Percentiles rank a stretch among this genome's conserved stretches.
These are phyloP conservation scores for Nakataea oryzae DNA, from an alignment of 2,329 filamentous ascomycete species.

Conservation along the genomic window DNA sequence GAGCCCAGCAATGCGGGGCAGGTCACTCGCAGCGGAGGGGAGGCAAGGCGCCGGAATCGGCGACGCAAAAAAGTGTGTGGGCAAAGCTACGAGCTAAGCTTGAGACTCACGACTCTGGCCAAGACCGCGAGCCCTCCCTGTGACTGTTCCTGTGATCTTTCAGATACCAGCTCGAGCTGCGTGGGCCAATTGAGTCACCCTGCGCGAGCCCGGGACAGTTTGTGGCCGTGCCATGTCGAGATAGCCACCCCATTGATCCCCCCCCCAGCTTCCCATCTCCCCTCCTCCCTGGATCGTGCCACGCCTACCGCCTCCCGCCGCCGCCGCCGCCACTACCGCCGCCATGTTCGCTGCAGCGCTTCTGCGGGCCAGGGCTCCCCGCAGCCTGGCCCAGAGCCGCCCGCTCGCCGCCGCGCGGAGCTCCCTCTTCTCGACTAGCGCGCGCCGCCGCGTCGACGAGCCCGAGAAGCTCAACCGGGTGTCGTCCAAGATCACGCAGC, in stretches of 20 bases:
- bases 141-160: constrained; percentile 4
- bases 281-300: neutral
- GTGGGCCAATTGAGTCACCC: neutral
- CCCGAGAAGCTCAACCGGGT: constrained; percentile 63
- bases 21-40: neutral
- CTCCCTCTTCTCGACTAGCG: constrained; percentile 41
- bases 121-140: neutral
- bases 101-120: neutral
- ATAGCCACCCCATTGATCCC: constrained; percentile 8
- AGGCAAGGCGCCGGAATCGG: constrained; percentile 1
- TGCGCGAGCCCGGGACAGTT: neutral
- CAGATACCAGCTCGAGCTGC: neutral
- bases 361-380: constrained; percentile 11
- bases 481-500: constrained; percentile 81
- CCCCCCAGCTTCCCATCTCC: neutral
- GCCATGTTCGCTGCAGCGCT: constrained; percentile 10
- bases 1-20: neutral
- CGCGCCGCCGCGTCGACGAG: constrained; percentile 35
- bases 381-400: constrained; percentile 8
- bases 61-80: neutral
- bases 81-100: neutral
- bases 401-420: constrained; percentile 7
- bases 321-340: constrained; percentile 3
- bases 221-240: constrained; percentile 4
- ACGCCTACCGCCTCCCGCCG: neutral